These are phyloP conservation scores for Crithidia sp. DNA, from an alignment of 208 protist species.

Conservation along the genomic window DNA sequence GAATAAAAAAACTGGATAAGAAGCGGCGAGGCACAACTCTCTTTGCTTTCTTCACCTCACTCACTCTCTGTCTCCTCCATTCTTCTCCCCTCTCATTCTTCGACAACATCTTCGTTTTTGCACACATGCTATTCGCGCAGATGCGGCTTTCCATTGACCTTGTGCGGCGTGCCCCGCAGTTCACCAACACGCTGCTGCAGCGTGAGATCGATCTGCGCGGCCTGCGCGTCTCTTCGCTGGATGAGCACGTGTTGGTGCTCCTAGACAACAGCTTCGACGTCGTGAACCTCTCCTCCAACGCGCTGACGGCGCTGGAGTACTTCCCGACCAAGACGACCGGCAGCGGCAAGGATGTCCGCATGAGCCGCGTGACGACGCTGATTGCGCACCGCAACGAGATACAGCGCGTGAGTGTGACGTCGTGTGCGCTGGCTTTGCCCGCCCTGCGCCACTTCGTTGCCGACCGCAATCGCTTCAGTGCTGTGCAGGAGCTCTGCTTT, in stretches of 20 bases:
- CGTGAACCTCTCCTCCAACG: constrained; percentile 84
- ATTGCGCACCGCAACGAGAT: constrained; percentile 84
- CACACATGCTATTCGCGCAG: neutral
- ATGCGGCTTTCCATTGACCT: constrained; percentile 86
- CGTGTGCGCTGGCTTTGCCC: constrained; percentile 74
- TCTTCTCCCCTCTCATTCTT: no score
- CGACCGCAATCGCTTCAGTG: constrained; percentile 70
- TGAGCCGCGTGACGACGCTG: constrained; percentile 72
- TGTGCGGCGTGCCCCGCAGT: constrained; percentile 81
- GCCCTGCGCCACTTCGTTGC: constrained; percentile 77
- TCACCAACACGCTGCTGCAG: constrained; percentile 83
- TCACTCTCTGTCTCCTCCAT: no score
- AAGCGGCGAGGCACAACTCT: no score
- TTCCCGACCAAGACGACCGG: constrained; percentile 46
- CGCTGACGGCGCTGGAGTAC: constrained; percentile 76
- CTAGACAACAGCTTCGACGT: constrained; percentile 86
- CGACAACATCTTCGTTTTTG: no score
- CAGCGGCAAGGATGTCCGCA: constrained; percentile 29
- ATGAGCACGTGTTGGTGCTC: constrained; percentile 68
- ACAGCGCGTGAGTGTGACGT: constrained; percentile 75
- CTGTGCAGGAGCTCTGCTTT: constrained; percentile 68
- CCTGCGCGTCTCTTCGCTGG: constrained; percentile 75
- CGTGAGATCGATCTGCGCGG: constrained; percentile 88
- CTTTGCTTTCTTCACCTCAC: no score
- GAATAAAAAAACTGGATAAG: no score